Base-by-base conservation (phyloP, 495 filamentous ascomycete genomes). In the Penicillium silybi region DNA sequence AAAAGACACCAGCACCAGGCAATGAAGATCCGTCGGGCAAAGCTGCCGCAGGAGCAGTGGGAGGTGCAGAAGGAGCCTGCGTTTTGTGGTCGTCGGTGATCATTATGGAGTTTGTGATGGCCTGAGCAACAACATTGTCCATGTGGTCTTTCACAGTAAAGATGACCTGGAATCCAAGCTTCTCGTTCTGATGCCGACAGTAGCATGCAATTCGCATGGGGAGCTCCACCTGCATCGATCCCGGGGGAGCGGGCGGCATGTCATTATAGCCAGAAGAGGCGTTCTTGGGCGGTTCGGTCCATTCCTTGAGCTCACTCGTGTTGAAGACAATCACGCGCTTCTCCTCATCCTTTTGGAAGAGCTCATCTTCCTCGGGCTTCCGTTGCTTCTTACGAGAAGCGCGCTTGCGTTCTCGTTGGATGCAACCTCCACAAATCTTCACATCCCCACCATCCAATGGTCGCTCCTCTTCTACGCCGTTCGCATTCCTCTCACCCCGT, bases 81-180 rank as follows among this genome's bases (percentile, higher is more conserved):
- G 89, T 92, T 67, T 97, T 97, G 71, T 97, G 92, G 64, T 97
- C 92, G 67, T 97, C 92, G 1, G 92, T 97, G 59, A 97, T 96
- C 78, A 96, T 86, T 48, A 96, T 93, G 0, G 89, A 85, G 29
- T 82, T 80, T 5, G 89, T 90, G 22, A 96, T 85, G n/a, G 81
- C 80, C 61, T 97, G 92, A 17, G 90, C 87, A 44, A 96, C 68
- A 18, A 95, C 69, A 38, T 83, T 82, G 61, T 81, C 84, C 46
- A 78, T 60, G 54, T 85, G 79, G 71, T 95, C 88, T 61, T 91
- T 95, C 46, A 97, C 71, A 2, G 92, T 97, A 63, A 96, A 93
- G 26, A 97, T 95, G 56, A 97, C 89, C 61, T 89, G 87, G 58
- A 95, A 97, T 2, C 92, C 92, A 48, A 85, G 70, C 63, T 96